Evolutionary conservation across 495 filamentous ascomycete genomes (phyloP), one percentile per base, ranked within the genome.

Genomic region (Letharia lupina): DNA sequence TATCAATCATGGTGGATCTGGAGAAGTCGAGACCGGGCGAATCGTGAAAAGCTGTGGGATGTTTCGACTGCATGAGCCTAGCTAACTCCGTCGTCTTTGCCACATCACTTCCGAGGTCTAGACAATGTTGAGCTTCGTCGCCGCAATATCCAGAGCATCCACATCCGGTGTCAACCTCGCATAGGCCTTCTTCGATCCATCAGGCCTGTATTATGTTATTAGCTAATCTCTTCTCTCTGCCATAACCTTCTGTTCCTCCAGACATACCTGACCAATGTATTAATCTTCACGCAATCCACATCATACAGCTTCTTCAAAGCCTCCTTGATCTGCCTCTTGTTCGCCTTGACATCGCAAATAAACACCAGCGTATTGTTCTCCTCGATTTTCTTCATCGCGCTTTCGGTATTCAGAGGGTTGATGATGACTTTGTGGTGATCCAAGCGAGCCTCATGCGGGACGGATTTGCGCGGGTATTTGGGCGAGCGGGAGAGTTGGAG

Each of bases 361-460:
- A 99, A 98, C 72, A 98, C 95, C 33, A 98, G 84, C 72, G 94
- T 96, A 86, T 99, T 96, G 86, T 98, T 90, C 89, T 98, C 94
- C 87, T 98, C 95, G 70, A 98, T 96, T 89, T 96, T 97, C 91
- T 99, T 99, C 91, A 99, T 96, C 74, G 94, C 95, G 71, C 87
- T 91, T 87, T 98, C 94, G 62, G 94, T 97, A 85, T 99, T 99
- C 68, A 98, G 84, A 65, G 82, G 82, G 83, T 90, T 85, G 72
- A 91, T 82, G 76, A 95, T 87, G 75, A 93, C 81, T 83, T 94
- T 93, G 85, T 89, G 86, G 80, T 91, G 89, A 80, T 98, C 94
- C 75, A 98, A 88, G 69, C 90, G 90, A 72, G 93, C 88, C 72
- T 84, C 86, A 75, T 94, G 90, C 64, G 91, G 87, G 77, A 99